phyloP scores from a whole-genome alignment of 1,284 basidiomycete species.

The Ustilago xerochloae region DNA sequence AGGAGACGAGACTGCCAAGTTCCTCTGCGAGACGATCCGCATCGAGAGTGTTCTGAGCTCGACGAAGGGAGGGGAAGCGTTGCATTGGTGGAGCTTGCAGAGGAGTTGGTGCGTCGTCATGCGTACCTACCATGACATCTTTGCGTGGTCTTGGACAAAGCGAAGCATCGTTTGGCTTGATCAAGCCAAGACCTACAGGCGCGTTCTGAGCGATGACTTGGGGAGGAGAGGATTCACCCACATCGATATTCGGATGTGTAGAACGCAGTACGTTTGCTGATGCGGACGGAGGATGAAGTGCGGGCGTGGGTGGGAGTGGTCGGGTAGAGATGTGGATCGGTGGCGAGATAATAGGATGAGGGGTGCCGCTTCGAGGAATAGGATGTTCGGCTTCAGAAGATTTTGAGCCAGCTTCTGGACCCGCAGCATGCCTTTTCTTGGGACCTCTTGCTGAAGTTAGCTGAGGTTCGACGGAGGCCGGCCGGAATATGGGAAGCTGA shows the following conservation, averaged over 20 bases:
- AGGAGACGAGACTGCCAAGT: slow-evolving; percentile 18
- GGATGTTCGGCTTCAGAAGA: not conserved
- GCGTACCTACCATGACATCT: not conserved
- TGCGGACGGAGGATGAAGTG: not conserved
- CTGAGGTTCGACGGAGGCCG: not conserved
- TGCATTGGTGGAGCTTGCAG: not conserved
- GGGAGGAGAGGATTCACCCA: not conserved
- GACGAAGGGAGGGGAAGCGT: slow-evolving; percentile 4
- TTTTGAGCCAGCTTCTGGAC: not conserved
- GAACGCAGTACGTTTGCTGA: not conserved
- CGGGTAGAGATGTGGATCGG: slow-evolving; percentile 11
- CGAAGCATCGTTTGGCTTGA: not conserved
- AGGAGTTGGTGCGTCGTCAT: not conserved
- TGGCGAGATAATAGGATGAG: not conserved
- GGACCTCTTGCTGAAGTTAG: not conserved
- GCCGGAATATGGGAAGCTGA: not conserved
- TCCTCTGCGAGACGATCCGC: slow-evolving; percentile 16
- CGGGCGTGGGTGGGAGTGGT: slow-evolving; percentile 28
- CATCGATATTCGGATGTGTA: no score
- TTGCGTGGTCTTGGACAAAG: not conserved
- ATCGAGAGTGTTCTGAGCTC: slow-evolving; percentile 1
- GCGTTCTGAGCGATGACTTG: not conserved
- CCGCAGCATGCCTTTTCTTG: slow-evolving; percentile 6
- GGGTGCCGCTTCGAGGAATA: not conserved
- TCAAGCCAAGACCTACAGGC: not conserved